Evolutionary conservation across 225 moss, liverwort and hornwort species (phyloP).

Genomic region (Antitrichia curtipendula): DNA sequence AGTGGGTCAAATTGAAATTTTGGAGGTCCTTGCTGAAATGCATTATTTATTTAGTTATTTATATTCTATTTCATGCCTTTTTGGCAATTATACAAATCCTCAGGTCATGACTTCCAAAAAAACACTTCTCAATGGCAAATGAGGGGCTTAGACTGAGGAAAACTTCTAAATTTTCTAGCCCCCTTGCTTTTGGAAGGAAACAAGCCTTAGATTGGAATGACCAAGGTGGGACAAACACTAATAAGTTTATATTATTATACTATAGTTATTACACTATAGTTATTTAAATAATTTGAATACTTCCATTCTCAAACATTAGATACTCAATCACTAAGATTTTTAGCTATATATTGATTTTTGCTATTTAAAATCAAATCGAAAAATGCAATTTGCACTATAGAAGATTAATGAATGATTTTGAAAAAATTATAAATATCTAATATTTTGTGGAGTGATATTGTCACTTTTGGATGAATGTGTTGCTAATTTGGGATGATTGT

Average conservation of each 20-base stretch:
- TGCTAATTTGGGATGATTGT: not conserved
- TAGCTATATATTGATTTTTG: not conserved
- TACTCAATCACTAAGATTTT: not conserved
- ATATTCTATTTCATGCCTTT: no score
- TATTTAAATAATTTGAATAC: not conserved
- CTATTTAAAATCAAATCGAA: not conserved
- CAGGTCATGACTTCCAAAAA: not conserved
- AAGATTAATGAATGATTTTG: not conserved
- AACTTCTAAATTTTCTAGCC: no score
- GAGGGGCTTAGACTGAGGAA: no score
- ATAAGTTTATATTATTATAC: no score
- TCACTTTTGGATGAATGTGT: not conserved
- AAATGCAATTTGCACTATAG: not conserved
- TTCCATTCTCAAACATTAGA: not conserved
- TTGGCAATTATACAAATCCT: not conserved
- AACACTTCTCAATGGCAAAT: not conserved
- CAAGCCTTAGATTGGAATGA: no score
- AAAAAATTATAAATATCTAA: not conserved
- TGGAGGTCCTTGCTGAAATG: not conserved
- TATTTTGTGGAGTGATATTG: not conserved
- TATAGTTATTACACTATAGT: no score
- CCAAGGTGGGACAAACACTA: fast-evolving
- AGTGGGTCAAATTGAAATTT: no score
- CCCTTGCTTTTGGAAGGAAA: no score
- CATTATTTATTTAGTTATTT: no score